Conservation (phyloP, 495 filamentous ascomycete genomes). For the Pyronema omphalodes region DNA sequence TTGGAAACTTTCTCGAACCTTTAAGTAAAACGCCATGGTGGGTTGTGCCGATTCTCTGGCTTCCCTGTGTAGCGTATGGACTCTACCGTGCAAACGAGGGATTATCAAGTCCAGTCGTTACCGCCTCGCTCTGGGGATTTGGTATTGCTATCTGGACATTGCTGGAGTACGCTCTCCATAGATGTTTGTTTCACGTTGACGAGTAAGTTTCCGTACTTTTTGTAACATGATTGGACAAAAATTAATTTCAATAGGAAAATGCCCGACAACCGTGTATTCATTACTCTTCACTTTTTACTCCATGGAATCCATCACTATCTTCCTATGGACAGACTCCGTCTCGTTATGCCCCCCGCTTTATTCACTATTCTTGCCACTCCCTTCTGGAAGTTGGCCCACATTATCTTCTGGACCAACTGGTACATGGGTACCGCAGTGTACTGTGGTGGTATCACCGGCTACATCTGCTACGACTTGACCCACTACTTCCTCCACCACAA, state of each 20-base stretch:
- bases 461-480: slow-evolving; percentile 88
- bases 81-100: slow-evolving; percentile 46
- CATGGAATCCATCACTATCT: slow-evolving; percentile 97
- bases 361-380: slow-evolving; percentile 71
- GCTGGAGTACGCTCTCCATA: slow-evolving; percentile 76
- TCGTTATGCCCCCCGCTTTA: slow-evolving; percentile 91
- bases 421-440: slow-evolving; percentile 54
- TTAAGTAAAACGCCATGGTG: slow-evolving; percentile 88
- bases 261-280: slow-evolving; percentile 75
- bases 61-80: slow-evolving; percentile 63
- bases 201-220: slow-evolving; percentile 36
- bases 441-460: slow-evolving; percentile 87
- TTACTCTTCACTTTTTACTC: slow-evolving; percentile 82
- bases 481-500: slow-evolving; percentile 99
- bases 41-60: slow-evolving; percentile 67
- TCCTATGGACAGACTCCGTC: slow-evolving; percentile 90
- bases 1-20: slow-evolving; percentile 95
- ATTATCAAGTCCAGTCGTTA: slow-evolving; percentile 34
- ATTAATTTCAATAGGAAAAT: slow-evolving; percentile 27
- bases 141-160: slow-evolving; percentile 73
- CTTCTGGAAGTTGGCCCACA: slow-evolving; percentile 84
- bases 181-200: slow-evolving; percentile 89
- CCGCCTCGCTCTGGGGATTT: slow-evolving; percentile 12
- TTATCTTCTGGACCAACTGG: slow-evolving; percentile 74
- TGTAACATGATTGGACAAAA: not conserved